Evolutionary conservation across 2,329 filamentous ascomycete species (phyloP).

Genomic region (Fusarium sulawesiense): DNA sequence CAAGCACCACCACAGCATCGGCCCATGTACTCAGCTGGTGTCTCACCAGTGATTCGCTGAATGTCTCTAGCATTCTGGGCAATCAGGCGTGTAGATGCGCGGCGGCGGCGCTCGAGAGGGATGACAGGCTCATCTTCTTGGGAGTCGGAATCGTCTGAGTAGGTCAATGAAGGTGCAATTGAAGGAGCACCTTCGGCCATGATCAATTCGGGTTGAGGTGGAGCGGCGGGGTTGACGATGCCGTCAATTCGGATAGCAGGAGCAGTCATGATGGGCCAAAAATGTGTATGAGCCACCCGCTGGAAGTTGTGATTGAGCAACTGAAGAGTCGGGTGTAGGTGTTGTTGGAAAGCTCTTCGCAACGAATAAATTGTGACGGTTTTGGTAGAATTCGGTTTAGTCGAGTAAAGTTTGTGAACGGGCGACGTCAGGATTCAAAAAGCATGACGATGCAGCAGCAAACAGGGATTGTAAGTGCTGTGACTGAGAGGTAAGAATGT

Average conservation of each 20-base stretch:
- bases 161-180: conserved; percentile 70
- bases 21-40: conserved; percentile 69
- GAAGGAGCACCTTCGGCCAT: conserved; percentile 63
- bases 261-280: conserved; percentile 47
- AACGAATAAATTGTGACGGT: conserved; percentile 28
- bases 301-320: conserved; percentile 4
- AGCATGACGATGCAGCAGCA: conserved; percentile 41
- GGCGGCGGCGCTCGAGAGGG: conserved; percentile 62
- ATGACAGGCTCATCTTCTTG: conserved; percentile 62
- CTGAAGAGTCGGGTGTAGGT: conserved; percentile 22
- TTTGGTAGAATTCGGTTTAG: conserved; percentile 1
- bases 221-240: conserved; percentile 55
- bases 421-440: conserved; percentile 40
- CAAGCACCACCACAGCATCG: conserved; percentile 74
- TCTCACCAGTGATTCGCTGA: conserved; percentile 72
- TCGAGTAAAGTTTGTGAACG: conserved; percentile 1
- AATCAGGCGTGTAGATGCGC: conserved; percentile 76
- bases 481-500: neutral
- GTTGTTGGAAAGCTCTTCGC: conserved; percentile 37
- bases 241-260: conserved; percentile 44
- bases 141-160: conserved; percentile 71
- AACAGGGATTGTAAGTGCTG: conserved; percentile 14
- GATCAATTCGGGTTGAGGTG: conserved; percentile 56
- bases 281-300: conserved; percentile 28
- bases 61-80: conserved; percentile 72